A percentile compares a stretch with the other conserved stretches of the same genome.
Evolutionary conservation across 106 monocot genomes (phyloP).

Genomic region (Acorus calamus): DNA sequence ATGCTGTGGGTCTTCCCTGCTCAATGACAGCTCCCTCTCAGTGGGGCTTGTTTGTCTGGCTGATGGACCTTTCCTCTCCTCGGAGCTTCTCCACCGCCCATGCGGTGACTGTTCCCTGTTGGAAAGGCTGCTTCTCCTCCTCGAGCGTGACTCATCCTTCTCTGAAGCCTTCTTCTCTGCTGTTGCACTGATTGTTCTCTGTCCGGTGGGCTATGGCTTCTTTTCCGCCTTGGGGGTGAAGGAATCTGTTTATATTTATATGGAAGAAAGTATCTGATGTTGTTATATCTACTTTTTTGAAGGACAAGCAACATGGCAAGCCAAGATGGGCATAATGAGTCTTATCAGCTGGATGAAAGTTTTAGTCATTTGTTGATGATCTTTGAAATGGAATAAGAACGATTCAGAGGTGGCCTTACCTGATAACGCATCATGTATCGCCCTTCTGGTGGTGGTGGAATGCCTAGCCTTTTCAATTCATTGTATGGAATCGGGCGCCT

Average conservation of each 20-base stretch:
- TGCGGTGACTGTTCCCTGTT: conserved; percentile 1
- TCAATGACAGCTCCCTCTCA: no score
- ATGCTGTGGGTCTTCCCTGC: no score
- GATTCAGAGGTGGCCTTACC: conserved; percentile 19
- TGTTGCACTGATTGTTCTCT: conserved; percentile 7
- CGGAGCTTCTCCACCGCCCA: conserved; percentile 1
- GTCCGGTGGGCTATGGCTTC: conserved; percentile 11
- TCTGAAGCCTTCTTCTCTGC: conserved; percentile 4
- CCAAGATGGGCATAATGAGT: no score
- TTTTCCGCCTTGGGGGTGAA: conserved; percentile 47
- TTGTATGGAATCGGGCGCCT: conserved; percentile 84
- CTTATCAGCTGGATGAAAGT: no score
- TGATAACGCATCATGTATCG: conserved; percentile 69
- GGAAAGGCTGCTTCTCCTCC: conserved; percentile 1
- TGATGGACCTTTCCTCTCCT: conserved; percentile 10
- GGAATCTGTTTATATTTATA: no score
- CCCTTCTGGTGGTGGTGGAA: conserved; percentile 82
- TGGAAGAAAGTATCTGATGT: no score
- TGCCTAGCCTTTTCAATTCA: conserved; percentile 87
- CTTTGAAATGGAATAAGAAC: background rate
- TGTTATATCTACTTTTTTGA: no score
- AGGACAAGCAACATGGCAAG: no score
- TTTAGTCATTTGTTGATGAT: no score
- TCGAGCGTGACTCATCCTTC: conserved; percentile 6
- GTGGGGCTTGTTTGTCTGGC: background rate